Conservation (phyloP, 1,139 yeast genomes). For the Kazachstania sp. region DNA sequence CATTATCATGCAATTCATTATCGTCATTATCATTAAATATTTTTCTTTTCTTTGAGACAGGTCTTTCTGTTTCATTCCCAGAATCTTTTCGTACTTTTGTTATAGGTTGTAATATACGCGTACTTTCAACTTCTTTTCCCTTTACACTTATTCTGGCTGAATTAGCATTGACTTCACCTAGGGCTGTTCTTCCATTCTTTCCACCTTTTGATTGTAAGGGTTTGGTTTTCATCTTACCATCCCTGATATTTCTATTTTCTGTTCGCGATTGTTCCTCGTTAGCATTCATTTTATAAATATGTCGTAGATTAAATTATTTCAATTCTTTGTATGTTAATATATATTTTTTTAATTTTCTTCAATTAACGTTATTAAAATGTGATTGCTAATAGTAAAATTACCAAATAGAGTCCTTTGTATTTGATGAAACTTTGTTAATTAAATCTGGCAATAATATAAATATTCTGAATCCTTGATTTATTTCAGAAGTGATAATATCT, state of each 20-base stretch:
- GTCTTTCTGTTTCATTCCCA: constrained; percentile 4
- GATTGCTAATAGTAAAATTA: too few species aligned
- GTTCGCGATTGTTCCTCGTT: background rate
- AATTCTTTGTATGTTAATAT: too few species aligned
- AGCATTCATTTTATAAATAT: too few species aligned
- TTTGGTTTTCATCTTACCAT: background rate
- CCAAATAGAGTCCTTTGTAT: too few species aligned
- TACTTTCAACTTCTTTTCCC: background rate
- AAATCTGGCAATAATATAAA: too few species aligned
- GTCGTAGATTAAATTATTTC: too few species aligned
- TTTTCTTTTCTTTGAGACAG: constrained; percentile 6
- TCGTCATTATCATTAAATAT: constrained; percentile 6
- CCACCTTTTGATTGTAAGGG: background rate
- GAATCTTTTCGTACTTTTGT: constrained; percentile 6
- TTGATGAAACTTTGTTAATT: too few species aligned
- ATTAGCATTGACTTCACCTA: constrained; percentile 7
- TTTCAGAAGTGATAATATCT: too few species aligned
- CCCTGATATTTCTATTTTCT: background rate
- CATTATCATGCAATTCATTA: background rate
- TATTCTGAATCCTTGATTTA: too few species aligned
- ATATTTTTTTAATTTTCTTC: too few species aligned
- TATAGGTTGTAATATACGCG: background rate
- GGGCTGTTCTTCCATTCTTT: constrained; percentile 3
- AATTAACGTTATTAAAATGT: too few species aligned
- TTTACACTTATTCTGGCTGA: background rate